A percentile compares a stretch with the other conserved stretches of the same genome.
Conservation (phyloP, 2,329 filamentous ascomycete genomes). For the Aureobasidium sp. region DNA sequence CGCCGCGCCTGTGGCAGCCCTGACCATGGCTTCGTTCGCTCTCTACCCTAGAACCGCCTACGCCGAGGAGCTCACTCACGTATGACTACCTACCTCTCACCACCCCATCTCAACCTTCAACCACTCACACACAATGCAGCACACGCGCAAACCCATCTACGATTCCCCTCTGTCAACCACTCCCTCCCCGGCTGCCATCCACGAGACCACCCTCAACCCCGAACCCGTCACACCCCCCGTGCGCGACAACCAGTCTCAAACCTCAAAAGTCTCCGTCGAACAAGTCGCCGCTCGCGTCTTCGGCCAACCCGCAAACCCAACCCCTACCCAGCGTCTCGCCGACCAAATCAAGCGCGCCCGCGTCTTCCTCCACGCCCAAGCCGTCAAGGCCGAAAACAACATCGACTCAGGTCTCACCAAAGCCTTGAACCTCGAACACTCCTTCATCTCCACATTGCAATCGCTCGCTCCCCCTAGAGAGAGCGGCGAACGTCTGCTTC, state of each 20-base stretch:
- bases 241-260: constrained; percentile 35
- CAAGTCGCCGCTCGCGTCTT: constrained; percentile 28
- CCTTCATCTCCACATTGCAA: constrained; percentile 89
- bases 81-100: not conserved
- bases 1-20: constrained; percentile 52
- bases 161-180: constrained; percentile 67
- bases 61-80: constrained; percentile 50
- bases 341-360: constrained; percentile 83
- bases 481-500: constrained; percentile 89
- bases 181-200: constrained; percentile 33
- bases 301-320: constrained; percentile 55
- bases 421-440: constrained; percentile 86
- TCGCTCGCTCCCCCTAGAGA: constrained; percentile 88
- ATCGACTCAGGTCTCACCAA: constrained; percentile 86
- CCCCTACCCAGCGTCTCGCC: constrained; percentile 91
- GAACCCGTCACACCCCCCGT: constrained; percentile 56
- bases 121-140: constrained; percentile 27
- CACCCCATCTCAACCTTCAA: constrained; percentile 20
- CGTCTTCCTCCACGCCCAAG: constrained; percentile 81
- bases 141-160: constrained; percentile 75
- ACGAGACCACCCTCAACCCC: constrained; percentile 35
- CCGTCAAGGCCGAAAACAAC: constrained; percentile 78
- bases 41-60: constrained; percentile 51
- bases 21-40: constrained; percentile 46
- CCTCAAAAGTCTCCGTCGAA: constrained; percentile 35